A percentile compares a stretch with the other conserved stretches of the same genome.
Conservation (phyloP, 208 protist genomes). For the Trypanosoma melophagium region DNA sequence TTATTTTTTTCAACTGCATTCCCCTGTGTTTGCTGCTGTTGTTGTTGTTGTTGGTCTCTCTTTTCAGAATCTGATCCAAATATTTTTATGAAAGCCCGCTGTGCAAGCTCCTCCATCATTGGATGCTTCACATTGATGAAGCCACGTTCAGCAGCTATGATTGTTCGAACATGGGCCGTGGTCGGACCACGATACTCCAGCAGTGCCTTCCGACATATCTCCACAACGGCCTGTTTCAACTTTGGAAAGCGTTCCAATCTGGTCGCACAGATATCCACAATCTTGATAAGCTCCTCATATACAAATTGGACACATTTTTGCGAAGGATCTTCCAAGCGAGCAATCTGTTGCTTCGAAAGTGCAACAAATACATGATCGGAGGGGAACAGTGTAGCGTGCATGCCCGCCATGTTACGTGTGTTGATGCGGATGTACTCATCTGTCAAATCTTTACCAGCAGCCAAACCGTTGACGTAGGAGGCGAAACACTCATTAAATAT, state of each 20-base stretch:
- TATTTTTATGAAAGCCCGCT: slow-evolving; percentile 76
- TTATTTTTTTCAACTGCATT: slow-evolving; percentile 19
- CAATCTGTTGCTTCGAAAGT: slow-evolving; percentile 94
- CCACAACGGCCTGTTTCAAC: slow-evolving; percentile 83
- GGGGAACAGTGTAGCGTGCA: slow-evolving; percentile 95
- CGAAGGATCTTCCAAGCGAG: slow-evolving; percentile 92
- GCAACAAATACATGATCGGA: slow-evolving; percentile 96
- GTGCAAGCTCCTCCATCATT: slow-evolving; percentile 80
- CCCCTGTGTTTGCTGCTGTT: slow-evolving; percentile 1
- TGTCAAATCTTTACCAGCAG: slow-evolving; percentile 89
- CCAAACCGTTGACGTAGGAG: slow-evolving; percentile 84
- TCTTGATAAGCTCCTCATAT: slow-evolving; percentile 95
- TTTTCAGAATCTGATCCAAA: slow-evolving; percentile 42
- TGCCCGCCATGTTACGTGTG: slow-evolving; percentile 95
- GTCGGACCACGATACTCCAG: slow-evolving; percentile 78
- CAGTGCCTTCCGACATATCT: slow-evolving; percentile 87
- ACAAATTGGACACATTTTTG: slow-evolving; percentile 95
- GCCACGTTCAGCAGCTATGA: slow-evolving; percentile 94
- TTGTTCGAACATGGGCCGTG: slow-evolving; percentile 87
- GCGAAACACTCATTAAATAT: slow-evolving; percentile 96
- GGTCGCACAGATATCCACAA: slow-evolving; percentile 76
- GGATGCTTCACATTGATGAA: slow-evolving; percentile 97
- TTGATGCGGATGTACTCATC: slow-evolving; percentile 95
- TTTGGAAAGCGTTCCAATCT: slow-evolving; percentile 90
- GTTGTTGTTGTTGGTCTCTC: not conserved